A percentile compares a stretch with the other conserved stretches of the same genome.
Evolutionary conservation across 495 filamentous ascomycete species (phyloP).

Genomic region (Delitschia confertaspora): DNA sequence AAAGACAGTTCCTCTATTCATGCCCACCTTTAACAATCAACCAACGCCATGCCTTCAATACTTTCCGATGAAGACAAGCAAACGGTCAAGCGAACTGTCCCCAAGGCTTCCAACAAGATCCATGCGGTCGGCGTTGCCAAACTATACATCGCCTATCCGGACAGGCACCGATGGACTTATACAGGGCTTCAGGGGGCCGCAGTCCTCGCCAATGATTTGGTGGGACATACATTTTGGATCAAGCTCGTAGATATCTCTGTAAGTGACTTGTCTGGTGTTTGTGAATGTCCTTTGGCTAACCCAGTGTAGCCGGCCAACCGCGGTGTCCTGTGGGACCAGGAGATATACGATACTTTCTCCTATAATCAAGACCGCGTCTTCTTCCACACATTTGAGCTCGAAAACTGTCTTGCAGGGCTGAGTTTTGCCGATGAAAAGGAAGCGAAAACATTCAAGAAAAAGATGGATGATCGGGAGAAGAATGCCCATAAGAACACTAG

Average conservation of each 20-base stretch:
- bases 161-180: slow-evolving; percentile 80
- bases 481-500: slow-evolving; percentile 78
- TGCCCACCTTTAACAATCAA: not conserved
- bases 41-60: slow-evolving; percentile 70
- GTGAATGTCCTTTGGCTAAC: not conserved
- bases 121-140: slow-evolving; percentile 84
- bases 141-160: slow-evolving; percentile 88
- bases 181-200: slow-evolving; percentile 87
- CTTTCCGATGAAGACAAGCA: slow-evolving; percentile 87
- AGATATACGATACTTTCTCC: slow-evolving; percentile 85
- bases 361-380: slow-evolving; percentile 96
- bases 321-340: slow-evolving; percentile 97
- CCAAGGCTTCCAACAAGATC: slow-evolving; percentile 91
- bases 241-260: slow-evolving; percentile 96
- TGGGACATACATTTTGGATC: slow-evolving; percentile 92
- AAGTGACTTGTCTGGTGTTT: slow-evolving; percentile 33
- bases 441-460: slow-evolving; percentile 87
- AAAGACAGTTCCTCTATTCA: slow-evolving; percentile 1
- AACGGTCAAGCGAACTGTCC: slow-evolving; percentile 81
- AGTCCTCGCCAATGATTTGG: slow-evolving; percentile 88
- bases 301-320: slow-evolving; percentile 56
- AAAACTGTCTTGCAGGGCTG: slow-evolving; percentile 78
- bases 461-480: slow-evolving; percentile 90
- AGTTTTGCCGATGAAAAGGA: slow-evolving; percentile 96
- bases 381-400: slow-evolving; percentile 94